phyloP scores from a whole-genome alignment of 495 filamentous ascomycete genomes.

The Tuber umbilicatum region DNA sequence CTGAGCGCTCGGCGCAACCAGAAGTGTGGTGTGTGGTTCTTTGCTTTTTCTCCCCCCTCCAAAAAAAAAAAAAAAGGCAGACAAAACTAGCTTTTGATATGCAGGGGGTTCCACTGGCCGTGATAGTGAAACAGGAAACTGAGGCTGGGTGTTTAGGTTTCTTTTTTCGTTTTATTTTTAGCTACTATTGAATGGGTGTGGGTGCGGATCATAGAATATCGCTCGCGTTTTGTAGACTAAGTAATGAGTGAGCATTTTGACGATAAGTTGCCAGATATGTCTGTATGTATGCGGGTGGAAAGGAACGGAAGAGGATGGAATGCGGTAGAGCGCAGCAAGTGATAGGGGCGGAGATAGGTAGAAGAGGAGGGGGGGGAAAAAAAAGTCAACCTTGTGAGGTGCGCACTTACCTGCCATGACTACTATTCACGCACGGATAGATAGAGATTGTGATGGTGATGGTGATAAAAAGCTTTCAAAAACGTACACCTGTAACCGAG shows the following conservation, averaged over 20 bases:
- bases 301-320: not conserved
- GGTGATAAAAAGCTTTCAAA: not conserved
- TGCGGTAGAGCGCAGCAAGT: not conserved
- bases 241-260: not conserved
- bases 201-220: not conserved
- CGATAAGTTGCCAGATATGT: not conserved
- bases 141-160: not conserved
- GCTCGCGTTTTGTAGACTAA: not conserved
- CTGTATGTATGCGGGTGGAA: not conserved
- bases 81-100: not conserved
- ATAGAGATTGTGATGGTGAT: not conserved
- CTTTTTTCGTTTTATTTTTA: not conserved
- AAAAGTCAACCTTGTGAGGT: slow-evolving; percentile 7
- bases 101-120: not conserved
- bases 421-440: not conserved
- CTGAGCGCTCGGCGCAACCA: not conserved
- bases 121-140: not conserved
- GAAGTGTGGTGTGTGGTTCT: not conserved
- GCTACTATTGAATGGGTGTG: not conserved
- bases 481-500: not conserved
- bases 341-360: slow-evolving; percentile 8
- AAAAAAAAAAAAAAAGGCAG: slow-evolving; percentile 2
- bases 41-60: too few species aligned
- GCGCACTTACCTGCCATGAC: not conserved
- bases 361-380: not conserved